Conservation (phyloP, 2,329 filamentous ascomycete species). For the Zalaria sp. region DNA sequence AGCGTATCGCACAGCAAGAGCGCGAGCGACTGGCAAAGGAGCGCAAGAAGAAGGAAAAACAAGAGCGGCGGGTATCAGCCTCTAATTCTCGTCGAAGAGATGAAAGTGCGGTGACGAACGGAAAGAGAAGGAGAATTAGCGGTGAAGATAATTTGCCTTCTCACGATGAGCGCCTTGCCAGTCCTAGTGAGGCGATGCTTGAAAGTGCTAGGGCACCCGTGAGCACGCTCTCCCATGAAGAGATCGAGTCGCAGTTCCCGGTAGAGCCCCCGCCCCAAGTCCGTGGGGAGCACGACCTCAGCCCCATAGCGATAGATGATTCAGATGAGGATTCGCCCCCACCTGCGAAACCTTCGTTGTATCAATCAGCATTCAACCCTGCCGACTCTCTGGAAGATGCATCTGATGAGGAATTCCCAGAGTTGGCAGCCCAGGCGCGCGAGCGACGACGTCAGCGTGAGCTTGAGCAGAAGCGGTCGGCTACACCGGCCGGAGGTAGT, state of each 20-base stretch:
- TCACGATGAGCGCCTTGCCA: too few relatives aligned
- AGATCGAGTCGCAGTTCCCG: too few relatives aligned
- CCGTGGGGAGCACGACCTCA: too few relatives aligned
- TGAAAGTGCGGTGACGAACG: background rate
- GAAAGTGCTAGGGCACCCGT: too few relatives aligned
- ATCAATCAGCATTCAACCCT: constrained; percentile 2
- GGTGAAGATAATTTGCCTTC: constrained; percentile 2
- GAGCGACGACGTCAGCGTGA: constrained; percentile 20
- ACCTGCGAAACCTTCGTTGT: constrained; percentile 2
- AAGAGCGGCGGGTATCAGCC: background rate
- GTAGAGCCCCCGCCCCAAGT: too few relatives aligned
- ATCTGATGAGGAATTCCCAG: constrained; percentile 29
- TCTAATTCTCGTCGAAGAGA: background rate
- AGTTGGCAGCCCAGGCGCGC: constrained; percentile 27
- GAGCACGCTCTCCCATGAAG: too few relatives aligned
- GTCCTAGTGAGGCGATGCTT: constrained; percentile 2
- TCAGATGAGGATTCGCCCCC: constrained; percentile 8
- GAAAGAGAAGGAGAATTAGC: constrained; percentile 15
- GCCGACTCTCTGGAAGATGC: constrained; percentile 14
- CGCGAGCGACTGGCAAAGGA: constrained; percentile 15
- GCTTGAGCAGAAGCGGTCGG: constrained; percentile 8
- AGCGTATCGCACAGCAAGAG: constrained; percentile 24
- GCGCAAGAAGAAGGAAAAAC: constrained; percentile 11
- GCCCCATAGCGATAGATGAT: constrained; percentile 5
- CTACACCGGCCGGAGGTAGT: constrained; percentile 2